Evolutionary conservation across 805 yeast genomes (phyloP), one percentile per base, ranked within the genome.

Genomic region (Wickerhamomyces kurtzmanii): DNA sequence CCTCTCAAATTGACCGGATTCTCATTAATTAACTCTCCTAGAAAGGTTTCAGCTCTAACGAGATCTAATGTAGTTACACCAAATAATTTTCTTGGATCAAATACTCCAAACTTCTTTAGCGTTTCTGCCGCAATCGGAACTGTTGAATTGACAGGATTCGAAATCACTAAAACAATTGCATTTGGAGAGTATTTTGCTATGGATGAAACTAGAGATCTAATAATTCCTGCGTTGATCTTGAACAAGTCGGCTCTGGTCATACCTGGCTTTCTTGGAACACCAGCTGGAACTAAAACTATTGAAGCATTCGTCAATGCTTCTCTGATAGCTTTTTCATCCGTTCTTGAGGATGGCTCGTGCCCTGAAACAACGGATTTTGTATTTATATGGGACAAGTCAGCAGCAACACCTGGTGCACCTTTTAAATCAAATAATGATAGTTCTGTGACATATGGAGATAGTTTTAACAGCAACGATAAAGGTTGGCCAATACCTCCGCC

Each of bases 241-340:
- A 80, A 80, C 53, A 80, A 66, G 55, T 80, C 91, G 55, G 79
- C 89, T 61, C 91, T 71, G 43, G 89, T 75, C 89, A 80, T 80
- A 47, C 91, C 91, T 38, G 87, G 87, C 58, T 80, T 80, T 65
- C 91, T 73, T 55, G 91, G 89, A 34, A 80, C 85, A 62, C 91
- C 91, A 24, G 91, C 91, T 43, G 89, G 87, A 54, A 87, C 83
- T 33, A 87, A 71, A 29, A 87, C 87, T 35, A 87, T 76, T 46
- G 86, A 93, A 29, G 95, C 72, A 27, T 77, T 86, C 29, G 68
- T 61, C 44, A 87, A 62, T 12, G 96, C 94, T 31, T 60, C 62
- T 34, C 67, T 62, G 38, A 85, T 62, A 19, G 82, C 82, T 28
- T 69, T 70, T 36, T 76, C 71, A 40, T 69, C 79, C n/a, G n/a